phyloP scores from a whole-genome alignment of 75 land plant species.

The Ceratopteris richardii region DNA sequence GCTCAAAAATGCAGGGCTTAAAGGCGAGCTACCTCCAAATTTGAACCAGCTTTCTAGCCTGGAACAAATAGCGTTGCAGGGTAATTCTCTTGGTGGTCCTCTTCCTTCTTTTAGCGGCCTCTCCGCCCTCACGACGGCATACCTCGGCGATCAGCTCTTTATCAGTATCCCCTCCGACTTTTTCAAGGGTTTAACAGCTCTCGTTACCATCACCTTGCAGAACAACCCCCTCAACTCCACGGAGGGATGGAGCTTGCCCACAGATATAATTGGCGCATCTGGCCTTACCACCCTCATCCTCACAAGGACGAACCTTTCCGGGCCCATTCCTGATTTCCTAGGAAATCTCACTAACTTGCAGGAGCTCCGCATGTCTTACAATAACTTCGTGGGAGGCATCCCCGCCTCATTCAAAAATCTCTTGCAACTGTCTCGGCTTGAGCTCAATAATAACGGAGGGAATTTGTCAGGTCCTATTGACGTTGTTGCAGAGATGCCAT shows the following conservation, averaged over 20 bases:
- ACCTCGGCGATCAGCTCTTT: conserved; percentile 40
- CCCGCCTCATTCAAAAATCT: conserved; percentile 37
- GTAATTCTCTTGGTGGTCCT: conserved; percentile 42
- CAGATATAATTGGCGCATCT: conserved; percentile 18
- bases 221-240: conserved; percentile 35
- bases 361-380: conserved; percentile 38
- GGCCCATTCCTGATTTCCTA: conserved; percentile 61
- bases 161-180: conserved; percentile 64
- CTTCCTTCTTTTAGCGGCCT: conserved; percentile 63
- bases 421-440: conserved; percentile 26
- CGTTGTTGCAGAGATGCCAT: conserved; percentile 40
- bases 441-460: conserved; percentile 52
- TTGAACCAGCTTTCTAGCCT: conserved; percentile 54
- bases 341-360: conserved; percentile 36
- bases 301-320: conserved; percentile 39
- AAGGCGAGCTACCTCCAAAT: conserved; percentile 44
- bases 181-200: conserved; percentile 39
- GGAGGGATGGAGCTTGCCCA: conserved; percentile 48
- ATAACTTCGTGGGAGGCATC: conserved; percentile 50
- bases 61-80: conserved; percentile 50
- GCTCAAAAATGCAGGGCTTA: conserved; percentile 28
- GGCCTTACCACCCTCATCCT: conserved; percentile 43
- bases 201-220: conserved; percentile 42
- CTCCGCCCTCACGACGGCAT: conserved; percentile 35
- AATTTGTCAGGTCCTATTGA: conserved; percentile 39